A percentile compares a stretch with the other conserved stretches of the same genome.
These are phyloP conservation scores for Albatrellus sp. DNA, from an alignment of 1,284 basidiomycete species.

Conservation along the genomic window DNA sequence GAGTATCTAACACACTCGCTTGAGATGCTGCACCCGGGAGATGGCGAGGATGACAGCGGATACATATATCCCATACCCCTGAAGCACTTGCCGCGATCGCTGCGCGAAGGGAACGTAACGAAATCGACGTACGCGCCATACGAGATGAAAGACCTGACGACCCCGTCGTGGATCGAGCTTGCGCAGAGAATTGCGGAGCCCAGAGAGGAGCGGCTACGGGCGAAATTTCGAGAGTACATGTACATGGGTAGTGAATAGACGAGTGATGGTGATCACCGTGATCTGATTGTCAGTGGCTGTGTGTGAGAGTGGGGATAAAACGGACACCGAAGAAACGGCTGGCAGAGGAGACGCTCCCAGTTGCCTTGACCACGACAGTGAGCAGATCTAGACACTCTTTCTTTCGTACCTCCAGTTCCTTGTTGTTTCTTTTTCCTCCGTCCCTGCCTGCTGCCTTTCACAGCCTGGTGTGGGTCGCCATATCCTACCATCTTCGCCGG, in stretches of 20 bases:
- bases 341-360: conserved; percentile 12
- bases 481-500: background rate
- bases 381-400: conserved; percentile 13
- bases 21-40: conserved; percentile 23
- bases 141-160: conserved; percentile 62
- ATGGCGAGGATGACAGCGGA: conserved; percentile 17
- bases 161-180: conserved; percentile 65
- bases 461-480: background rate
- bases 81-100: conserved; percentile 45
- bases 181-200: conserved; percentile 48
- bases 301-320: conserved; percentile 45
- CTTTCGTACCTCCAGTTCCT: conserved; percentile 5
- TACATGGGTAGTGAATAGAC: conserved; percentile 31
- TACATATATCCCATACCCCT: conserved; percentile 49
- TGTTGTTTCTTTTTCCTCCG: conserved; percentile 7
- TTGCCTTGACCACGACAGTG: conserved; percentile 58
- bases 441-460: background rate
- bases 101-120: conserved; percentile 29
- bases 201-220: conserved; percentile 50
- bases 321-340: conserved; percentile 2
- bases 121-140: conserved; percentile 60
- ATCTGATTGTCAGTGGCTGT: conserved; percentile 32
- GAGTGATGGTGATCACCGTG: background rate
- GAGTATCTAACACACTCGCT: conserved; percentile 67
- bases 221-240: conserved; percentile 58